A percentile compares a stretch with the other conserved stretches of the same genome.
phyloP scores from a whole-genome alignment of 148 eudicot genomes.

The Vaccinium macrocarpon region DNA sequence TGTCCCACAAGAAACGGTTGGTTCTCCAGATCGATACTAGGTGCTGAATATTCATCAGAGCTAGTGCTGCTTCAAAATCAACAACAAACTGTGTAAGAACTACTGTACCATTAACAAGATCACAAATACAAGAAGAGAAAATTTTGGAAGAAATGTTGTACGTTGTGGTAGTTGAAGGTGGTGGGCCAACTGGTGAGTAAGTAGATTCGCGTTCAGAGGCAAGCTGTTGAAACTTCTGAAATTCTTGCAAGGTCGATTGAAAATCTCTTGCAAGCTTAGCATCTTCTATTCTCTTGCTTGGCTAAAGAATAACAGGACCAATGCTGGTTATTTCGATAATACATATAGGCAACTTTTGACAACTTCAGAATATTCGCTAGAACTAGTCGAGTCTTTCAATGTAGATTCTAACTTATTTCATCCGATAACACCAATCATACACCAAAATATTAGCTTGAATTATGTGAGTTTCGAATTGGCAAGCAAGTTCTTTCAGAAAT shows the following conservation, averaged over 20 bases:
- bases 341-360: background rate
- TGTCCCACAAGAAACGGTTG: conserved; percentile 58
- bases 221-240: conserved; percentile 78
- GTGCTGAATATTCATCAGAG: conserved; percentile 38
- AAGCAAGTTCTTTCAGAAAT: background rate
- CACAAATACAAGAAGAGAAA: background rate
- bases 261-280: conserved; percentile 86
- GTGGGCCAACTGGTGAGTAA: conserved; percentile 54
- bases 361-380: background rate
- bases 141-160: conserved; percentile 19
- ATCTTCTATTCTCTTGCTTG: conserved; percentile 65
- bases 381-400: conserved; percentile 2
- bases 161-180: conserved; percentile 35
- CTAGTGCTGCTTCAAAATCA: conserved; percentile 26
- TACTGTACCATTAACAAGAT: background rate
- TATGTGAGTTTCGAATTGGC: background rate
- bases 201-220: conserved; percentile 76
- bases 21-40: conserved; percentile 44
- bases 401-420: background rate
- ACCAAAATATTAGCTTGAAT: background rate
- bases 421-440: background rate
- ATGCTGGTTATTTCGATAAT: background rate
- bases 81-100: background rate
- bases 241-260: conserved; percentile 61
- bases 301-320: conserved; percentile 30